Percentiles rank a stretch among this genome's conserved stretches.
phyloP scores from a whole-genome alignment of 805 yeast species.

The Diddensiella caesifluorescens region DNA sequence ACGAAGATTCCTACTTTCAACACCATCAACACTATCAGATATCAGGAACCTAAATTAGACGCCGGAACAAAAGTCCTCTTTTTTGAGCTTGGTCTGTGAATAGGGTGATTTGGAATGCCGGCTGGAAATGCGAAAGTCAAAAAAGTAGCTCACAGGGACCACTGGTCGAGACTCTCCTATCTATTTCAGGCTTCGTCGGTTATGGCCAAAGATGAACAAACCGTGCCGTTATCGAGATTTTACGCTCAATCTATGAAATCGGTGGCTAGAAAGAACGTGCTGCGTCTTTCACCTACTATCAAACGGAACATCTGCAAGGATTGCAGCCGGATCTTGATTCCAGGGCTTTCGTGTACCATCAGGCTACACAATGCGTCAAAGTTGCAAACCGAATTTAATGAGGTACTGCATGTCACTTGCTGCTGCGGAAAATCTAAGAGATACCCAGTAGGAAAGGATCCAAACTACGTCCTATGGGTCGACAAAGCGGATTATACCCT shows the following conservation, averaged over 20 bases:
- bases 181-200: constrained; percentile 32
- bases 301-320: constrained; percentile 67
- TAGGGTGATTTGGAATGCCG: neutral
- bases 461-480: constrained; percentile 41
- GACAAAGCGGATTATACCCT: no score
- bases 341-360: constrained; percentile 41
- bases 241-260: constrained; percentile 51
- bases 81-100: neutral
- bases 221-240: constrained; percentile 45
- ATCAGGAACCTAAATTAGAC: no score
- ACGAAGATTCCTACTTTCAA: no score
- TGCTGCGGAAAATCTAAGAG: constrained; percentile 48
- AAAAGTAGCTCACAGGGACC: constrained; percentile 39
- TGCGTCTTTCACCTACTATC: constrained; percentile 46
- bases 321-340: constrained; percentile 50
- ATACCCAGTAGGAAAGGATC: constrained; percentile 58
- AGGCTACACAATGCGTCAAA: constrained; percentile 42
- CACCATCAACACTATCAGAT: no score
- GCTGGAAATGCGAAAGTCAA: constrained; percentile 9
- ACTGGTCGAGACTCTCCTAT: constrained; percentile 26
- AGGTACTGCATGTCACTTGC: constrained; percentile 48
- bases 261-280: constrained; percentile 63
- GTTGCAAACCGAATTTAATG: constrained; percentile 32
- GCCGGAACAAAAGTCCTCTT: no score
- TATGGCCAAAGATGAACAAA: constrained; percentile 20